phyloP scores from a whole-genome alignment of 441 rosid species.

The Pelargonium australe region DNA sequence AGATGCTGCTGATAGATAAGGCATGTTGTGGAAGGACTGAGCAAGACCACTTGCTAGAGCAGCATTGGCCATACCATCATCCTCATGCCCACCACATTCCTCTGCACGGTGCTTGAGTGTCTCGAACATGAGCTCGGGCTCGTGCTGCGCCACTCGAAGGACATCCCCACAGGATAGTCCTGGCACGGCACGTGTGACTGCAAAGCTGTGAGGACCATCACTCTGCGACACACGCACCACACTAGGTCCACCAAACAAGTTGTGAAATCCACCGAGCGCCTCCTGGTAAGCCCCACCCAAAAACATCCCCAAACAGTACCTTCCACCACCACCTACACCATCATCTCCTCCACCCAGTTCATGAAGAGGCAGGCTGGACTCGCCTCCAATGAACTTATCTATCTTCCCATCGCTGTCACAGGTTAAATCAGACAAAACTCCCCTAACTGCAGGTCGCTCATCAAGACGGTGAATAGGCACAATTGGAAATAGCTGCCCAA shows the following conservation, averaged over 20 bases:
- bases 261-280: slow-evolving; percentile 95
- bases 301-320: slow-evolving; percentile 87
- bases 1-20: slow-evolving; percentile 51
- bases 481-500: slow-evolving; percentile 85
- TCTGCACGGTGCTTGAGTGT: slow-evolving; percentile 84
- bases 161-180: slow-evolving; percentile 81
- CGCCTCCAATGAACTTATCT: slow-evolving; percentile 82
- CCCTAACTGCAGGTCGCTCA: slow-evolving; percentile 64
- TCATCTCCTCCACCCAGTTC: slow-evolving; percentile 37
- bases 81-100: slow-evolving; percentile 36
- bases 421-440: slow-evolving; percentile 78
- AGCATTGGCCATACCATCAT: slow-evolving; percentile 25
- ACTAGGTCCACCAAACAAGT: slow-evolving; percentile 91
- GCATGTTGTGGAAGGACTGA: slow-evolving; percentile 74
- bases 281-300: slow-evolving; percentile 97
- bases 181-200: slow-evolving; percentile 64
- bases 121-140: slow-evolving; percentile 89
- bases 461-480: slow-evolving; percentile 82
- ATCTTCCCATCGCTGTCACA: slow-evolving; percentile 98
- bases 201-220: slow-evolving; percentile 85
- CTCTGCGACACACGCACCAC: slow-evolving; percentile 80
- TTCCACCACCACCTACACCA: slow-evolving; percentile 19
- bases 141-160: slow-evolving; percentile 88
- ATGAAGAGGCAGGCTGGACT: slow-evolving; percentile 73
- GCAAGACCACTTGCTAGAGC: slow-evolving; percentile 48